Conservation (phyloP, 805 yeast species). For the Metschnikowia reukaufii region DNA sequence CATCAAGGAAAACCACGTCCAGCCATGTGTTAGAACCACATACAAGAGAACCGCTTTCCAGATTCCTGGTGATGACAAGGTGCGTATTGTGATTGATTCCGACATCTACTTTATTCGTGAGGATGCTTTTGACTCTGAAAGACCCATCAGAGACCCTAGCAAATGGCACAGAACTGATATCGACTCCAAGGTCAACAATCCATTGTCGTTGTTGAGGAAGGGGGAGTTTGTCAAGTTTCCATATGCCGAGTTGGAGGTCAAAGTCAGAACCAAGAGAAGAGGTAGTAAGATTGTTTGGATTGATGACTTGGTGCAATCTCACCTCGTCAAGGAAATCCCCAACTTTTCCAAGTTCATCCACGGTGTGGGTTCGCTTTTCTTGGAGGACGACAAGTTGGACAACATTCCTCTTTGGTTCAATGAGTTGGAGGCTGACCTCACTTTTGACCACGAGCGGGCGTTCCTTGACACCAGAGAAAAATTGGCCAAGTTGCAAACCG, state of each 20-base stretch:
- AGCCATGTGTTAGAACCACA: constrained; percentile 83
- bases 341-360: constrained; percentile 91
- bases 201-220: constrained; percentile 71
- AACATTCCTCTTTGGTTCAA: constrained; percentile 93
- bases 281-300: constrained; percentile 69
- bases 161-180: constrained; percentile 93
- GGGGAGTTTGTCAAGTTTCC: constrained; percentile 88
- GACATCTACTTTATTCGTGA: constrained; percentile 87
- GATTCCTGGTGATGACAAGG: constrained; percentile 95
- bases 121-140: constrained; percentile 77
- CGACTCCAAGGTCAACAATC: constrained; percentile 71
- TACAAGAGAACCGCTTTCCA: constrained; percentile 95
- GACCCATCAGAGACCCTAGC: constrained; percentile 86
- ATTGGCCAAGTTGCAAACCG: constrained; percentile 46
- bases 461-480: constrained; percentile 63
- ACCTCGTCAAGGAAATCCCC: constrained; percentile 90
- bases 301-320: constrained; percentile 71
- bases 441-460: constrained; percentile 77
- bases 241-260: constrained; percentile 84
- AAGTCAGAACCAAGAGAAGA: constrained; percentile 50
- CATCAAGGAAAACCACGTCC: constrained; percentile 63
- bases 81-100: constrained; percentile 86
- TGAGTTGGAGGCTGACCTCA: constrained; percentile 62
- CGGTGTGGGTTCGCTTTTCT: constrained; percentile 83
- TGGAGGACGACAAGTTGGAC: constrained; percentile 88